A percentile compares a stretch with the other conserved stretches of the same genome.
These are phyloP conservation scores for Kwoniella europaea DNA, from an alignment of 768 basidiomycete species.

Conservation along the genomic window DNA sequence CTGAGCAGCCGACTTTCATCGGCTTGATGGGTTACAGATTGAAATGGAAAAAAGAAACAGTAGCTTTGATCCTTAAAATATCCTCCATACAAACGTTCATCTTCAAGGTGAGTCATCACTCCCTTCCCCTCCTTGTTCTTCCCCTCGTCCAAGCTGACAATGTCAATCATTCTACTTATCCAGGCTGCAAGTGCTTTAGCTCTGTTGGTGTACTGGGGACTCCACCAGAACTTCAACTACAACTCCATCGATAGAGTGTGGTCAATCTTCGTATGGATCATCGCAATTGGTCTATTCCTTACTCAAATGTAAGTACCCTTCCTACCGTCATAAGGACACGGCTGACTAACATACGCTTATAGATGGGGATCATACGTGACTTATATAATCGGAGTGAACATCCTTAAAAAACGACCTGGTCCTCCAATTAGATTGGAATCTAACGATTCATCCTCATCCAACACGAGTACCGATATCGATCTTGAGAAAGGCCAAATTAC, in stretches of 20 bases:
- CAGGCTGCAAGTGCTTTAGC: conserved; percentile 38
- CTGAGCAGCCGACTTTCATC: conserved; percentile 43
- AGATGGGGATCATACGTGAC: conserved; percentile 47
- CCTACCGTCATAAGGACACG: background rate
- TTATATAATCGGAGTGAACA: conserved; percentile 31
- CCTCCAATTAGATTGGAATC: conserved; percentile 8
- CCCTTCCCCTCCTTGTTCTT: background rate
- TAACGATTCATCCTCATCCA: background rate
- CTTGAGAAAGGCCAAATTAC: background rate
- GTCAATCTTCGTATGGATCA: conserved; percentile 34
- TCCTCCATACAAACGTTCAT: conserved; percentile 40
- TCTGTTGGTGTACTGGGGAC: conserved; percentile 43
- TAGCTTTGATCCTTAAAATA: conserved; percentile 30
- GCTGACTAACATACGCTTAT: background rate
- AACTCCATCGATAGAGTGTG: conserved; percentile 37
- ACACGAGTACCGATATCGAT: background rate
- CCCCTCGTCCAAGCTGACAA: background rate
- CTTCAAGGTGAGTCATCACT: conserved; percentile 33
- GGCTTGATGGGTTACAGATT: conserved; percentile 42
- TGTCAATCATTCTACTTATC: background rate
- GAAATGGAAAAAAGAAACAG: conserved; percentile 27
- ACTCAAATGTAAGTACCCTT: conserved; percentile 42
- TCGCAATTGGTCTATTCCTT: conserved; percentile 36
- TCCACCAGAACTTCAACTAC: conserved; percentile 32
- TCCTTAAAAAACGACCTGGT: conserved; percentile 14